These are phyloP conservation scores for Aspergillus sp. DNA, from an alignment of 2,329 filamentous ascomycete species.

Conservation along the genomic window DNA sequence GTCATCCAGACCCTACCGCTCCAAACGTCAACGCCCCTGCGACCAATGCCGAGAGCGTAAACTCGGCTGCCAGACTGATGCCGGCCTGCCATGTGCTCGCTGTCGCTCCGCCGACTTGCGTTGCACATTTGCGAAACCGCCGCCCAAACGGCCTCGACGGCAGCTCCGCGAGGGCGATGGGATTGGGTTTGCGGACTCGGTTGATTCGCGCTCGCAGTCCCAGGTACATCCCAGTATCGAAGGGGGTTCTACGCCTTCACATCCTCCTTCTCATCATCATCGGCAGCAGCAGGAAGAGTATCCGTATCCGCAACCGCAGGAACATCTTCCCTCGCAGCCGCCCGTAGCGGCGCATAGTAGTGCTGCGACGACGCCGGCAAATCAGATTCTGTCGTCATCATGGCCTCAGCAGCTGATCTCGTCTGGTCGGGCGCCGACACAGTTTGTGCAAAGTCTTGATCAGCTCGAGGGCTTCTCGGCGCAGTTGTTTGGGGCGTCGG, in stretches of 20 bases:
- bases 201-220: neutral
- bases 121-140: conserved; percentile 19
- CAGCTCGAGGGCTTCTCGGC: conserved; percentile 22
- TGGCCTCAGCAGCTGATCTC: conserved; percentile 10
- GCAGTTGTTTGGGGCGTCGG: conserved; percentile 26
- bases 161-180: conserved; percentile 1
- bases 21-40: conserved; percentile 28
- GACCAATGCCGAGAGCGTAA: conserved; percentile 28
- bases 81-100: conserved; percentile 18
- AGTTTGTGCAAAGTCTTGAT: conserved; percentile 24
- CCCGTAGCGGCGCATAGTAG: conserved; percentile 2
- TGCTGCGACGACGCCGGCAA: conserved; percentile 10
- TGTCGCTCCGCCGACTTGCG: conserved; percentile 18
- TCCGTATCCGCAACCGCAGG: neutral
- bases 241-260: neutral
- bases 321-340: neutral
- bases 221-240: neutral
- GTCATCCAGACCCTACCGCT: conserved; percentile 24
- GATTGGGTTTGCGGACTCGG: neutral
- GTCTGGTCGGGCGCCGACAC: conserved; percentile 13
- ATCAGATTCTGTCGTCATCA: neutral
- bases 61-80: conserved; percentile 21
- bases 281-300: neutral
- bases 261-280: neutral
- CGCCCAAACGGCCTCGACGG: conserved; percentile 15